Evolutionary conservation across 2,329 filamentous ascomycete genomes (phyloP), one percentile per base, ranked within the genome.

Genomic region (Grosmannia huntii): DNA sequence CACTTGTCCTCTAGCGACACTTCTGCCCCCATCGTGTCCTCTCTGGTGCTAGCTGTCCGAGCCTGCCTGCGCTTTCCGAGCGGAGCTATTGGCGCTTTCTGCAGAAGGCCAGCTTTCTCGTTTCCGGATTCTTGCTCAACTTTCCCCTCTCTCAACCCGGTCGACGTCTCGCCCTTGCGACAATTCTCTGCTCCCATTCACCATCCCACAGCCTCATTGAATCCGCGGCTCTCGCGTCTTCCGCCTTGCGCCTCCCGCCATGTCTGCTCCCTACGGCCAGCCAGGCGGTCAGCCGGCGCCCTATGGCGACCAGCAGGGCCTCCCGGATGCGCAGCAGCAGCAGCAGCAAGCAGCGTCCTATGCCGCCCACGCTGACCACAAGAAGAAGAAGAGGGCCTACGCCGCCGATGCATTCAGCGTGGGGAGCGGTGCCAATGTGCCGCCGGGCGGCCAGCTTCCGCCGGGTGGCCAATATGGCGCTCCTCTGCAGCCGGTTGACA

Each of bases 321-420:
- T 58, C 44, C 28, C 74, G 60, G 69, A 68, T 61, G 71, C 76
- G 65, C 70, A 72, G 53, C 64, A 66, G 57, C 61, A 66, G 56
- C 67, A 70, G 55, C 74, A 75, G 61, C 67, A 72, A 16, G 48
- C 23, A 12, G 62, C 66, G 44, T 66, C 66, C 51, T 64, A 65
- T 14, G 27, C 54, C n/a, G 54, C 10, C 41, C 66, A 66, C 50
- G 67, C 72, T 33, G 76, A 77, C 50, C 75, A 76, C 53, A 85
- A 81, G 71, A 90, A 90, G 77, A 96, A 96, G 83, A 96, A 95
- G 81, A 83, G 90, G 77, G 86, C 88, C 59, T 97, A 97, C 76
- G 94, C 94, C 57, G 89, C 89, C 59, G 88, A 95, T 72, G 92
- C 92, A 52, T 99, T 95, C 72, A 92, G 95, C 60, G 94, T 97